These are phyloP conservation scores for Aspergillus fischeri DNA, from an alignment of 2,329 filamentous ascomycete genomes.

Conservation along the genomic window DNA sequence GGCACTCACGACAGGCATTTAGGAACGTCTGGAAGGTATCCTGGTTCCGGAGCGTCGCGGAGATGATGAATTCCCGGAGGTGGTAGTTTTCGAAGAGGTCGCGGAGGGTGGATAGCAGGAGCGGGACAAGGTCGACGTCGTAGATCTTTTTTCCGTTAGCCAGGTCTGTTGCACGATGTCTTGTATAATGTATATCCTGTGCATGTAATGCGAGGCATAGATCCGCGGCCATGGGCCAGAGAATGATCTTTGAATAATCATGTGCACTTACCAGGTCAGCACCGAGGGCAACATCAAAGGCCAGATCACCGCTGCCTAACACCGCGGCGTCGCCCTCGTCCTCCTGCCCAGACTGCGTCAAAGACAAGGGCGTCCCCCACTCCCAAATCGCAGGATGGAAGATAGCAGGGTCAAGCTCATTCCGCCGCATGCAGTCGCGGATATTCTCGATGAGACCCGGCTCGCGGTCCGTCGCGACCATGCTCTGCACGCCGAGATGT, in stretches of 20 bases:
- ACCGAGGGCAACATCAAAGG: constrained; percentile 39
- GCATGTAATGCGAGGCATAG: neutral
- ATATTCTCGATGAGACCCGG: constrained; percentile 38
- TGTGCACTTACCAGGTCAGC: constrained; percentile 36
- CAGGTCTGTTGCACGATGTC: neutral
- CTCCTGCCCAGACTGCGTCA: neutral
- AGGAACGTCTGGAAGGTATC: constrained; percentile 59
- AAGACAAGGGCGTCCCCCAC: constrained; percentile 33
- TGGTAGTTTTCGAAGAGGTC: constrained; percentile 54
- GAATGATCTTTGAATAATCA: neutral
- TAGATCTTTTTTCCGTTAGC: constrained; percentile 49
- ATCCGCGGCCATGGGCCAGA: neutral
- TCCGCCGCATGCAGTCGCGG: constrained; percentile 32
- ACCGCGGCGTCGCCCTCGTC: constrained; percentile 5
- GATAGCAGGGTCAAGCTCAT: constrained; percentile 21
- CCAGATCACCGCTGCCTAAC: neutral
- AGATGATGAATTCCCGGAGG: constrained; percentile 52
- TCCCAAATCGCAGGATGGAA: constrained; percentile 39
- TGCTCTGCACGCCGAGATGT: constrained; percentile 49
- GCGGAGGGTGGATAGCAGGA: constrained; percentile 52
- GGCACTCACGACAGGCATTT: constrained; percentile 53
- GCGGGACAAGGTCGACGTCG: constrained; percentile 55
- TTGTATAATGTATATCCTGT: neutral
- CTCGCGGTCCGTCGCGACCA: constrained; percentile 62
- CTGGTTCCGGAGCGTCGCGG: constrained; percentile 59